phyloP scores from a whole-genome alignment of 1,139 yeast species.

The Candida smagusa region DNA sequence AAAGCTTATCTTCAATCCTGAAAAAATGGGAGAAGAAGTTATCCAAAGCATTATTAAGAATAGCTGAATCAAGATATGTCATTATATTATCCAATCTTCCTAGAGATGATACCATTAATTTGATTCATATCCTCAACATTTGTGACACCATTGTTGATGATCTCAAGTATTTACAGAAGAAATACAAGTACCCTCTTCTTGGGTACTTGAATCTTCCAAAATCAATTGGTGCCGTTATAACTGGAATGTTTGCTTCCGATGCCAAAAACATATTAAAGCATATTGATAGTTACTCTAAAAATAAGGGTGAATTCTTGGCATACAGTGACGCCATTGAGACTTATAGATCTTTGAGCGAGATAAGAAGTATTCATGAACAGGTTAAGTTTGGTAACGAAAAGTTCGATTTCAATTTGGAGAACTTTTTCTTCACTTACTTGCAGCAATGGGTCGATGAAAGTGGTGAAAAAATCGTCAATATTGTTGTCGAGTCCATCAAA shows the following conservation, averaged over 20 bases:
- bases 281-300: conserved; percentile 43
- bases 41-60: conserved; percentile 45
- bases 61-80: conserved; percentile 61
- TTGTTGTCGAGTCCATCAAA: conserved; percentile 54
- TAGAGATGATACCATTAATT: conserved; percentile 55
- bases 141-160: conserved; percentile 54
- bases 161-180: conserved; percentile 53
- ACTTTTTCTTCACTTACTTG: conserved; percentile 56
- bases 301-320: conserved; percentile 38
- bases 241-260: conserved; percentile 64
- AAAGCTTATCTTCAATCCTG: conserved; percentile 34
- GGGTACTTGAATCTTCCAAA: conserved; percentile 56
- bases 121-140: conserved; percentile 57
- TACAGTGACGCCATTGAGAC: conserved; percentile 62
- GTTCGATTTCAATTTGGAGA: conserved; percentile 59
- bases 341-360: conserved; percentile 53
- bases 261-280: conserved; percentile 58
- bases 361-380: conserved; percentile 53
- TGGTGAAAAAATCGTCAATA: conserved; percentile 43
- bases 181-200: conserved; percentile 60
- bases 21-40: conserved; percentile 53
- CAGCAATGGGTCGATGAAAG: conserved; percentile 56
- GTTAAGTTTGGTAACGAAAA: conserved; percentile 26
- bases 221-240: conserved; percentile 54
- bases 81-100: conserved; percentile 58